These are phyloP conservation scores for Aspergillus pseudoviridinutans DNA, from an alignment of 2,329 filamentous ascomycete genomes.

Conservation along the genomic window DNA sequence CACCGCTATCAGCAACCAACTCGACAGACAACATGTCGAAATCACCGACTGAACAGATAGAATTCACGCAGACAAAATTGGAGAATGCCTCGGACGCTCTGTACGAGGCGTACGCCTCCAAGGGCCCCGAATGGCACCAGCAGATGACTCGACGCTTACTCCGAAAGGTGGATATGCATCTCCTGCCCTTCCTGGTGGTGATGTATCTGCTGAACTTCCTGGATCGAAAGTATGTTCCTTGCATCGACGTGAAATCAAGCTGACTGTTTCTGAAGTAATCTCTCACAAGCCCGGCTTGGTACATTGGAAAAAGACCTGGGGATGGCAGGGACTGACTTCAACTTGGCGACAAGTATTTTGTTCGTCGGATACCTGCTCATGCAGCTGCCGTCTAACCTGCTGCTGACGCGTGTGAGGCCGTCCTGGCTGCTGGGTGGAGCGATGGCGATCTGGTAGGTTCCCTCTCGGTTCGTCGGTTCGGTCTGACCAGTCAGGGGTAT, in stretches of 20 bases:
- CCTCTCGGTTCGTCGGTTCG: not conserved
- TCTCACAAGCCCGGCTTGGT: too few species aligned
- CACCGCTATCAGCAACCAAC: not conserved
- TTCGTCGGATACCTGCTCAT: too few species aligned
- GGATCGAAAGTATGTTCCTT: too few species aligned
- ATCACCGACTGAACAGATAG: not conserved
- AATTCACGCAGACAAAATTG: not conserved
- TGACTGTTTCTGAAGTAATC: too few species aligned
- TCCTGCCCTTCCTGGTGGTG: too few species aligned
- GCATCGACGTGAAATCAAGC: too few species aligned
- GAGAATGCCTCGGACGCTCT: constrained; percentile 20
- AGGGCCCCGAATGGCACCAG: constrained; percentile 20
- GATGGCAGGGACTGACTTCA: too few species aligned
- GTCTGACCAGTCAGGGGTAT: constrained; percentile 13
- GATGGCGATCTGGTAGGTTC: constrained; percentile 29
- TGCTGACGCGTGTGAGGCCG: constrained; percentile 51
- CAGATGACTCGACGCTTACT: constrained; percentile 14
- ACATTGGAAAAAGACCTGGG: too few species aligned
- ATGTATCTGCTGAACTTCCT: too few species aligned
- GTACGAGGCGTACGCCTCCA: constrained; percentile 23
- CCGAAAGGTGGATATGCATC: too few species aligned
- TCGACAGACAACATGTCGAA: not conserved
- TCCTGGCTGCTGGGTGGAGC: constrained; percentile 49
- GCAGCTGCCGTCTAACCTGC: not conserved
- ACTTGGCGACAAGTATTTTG: too few species aligned